Evolutionary conservation across 2,329 filamentous ascomycete genomes (phyloP), one percentile per base, ranked within the genome.

Genomic region (Penicillium crustosum): DNA sequence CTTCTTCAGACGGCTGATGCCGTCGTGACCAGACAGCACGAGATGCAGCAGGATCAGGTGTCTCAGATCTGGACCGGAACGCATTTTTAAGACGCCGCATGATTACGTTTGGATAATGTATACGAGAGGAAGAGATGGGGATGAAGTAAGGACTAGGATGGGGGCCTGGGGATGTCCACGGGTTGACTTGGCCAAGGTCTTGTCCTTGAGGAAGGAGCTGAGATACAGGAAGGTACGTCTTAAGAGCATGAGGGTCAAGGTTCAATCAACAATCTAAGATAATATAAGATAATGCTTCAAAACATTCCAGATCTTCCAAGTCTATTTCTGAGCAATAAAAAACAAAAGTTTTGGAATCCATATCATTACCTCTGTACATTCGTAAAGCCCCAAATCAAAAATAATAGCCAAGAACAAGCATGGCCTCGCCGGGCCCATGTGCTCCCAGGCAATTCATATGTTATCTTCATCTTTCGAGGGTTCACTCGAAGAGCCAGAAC

Each of bases 341-440:
- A 60, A 61, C 64, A 56, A 63, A 60, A 44, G 38, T 58, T 60
- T 62, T 60, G 52, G 44, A 59, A 57, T 59, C 56, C 64, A 61
- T 66, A 60, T 52, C 60, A 65, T 67, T 68, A 68, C 66, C 70
- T 70, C 68, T 65, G 67, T 68, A 66, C 62, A 65, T 65, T 67
- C 62, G 59, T 65, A 55, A 62, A 63, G 45, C 53, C 58, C 61
- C 57, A 61, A 58, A 52, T 57, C 57, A 58, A 43, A 43, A 62
- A 49, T 10, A 47, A 25, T 27, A 44, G 12, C 49, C 49, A 21
- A 25, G 50, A 45, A 35, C 27, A 51, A 25, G 10, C 38, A 43
- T 43, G 43, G 45, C 55, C 55, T 57, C 54, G 47, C 35, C 51
- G 53, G 58, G 55, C 25, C 53, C 27, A 50, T 55, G 21, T 42